phyloP scores from a whole-genome alignment of 805 yeast genomes.

The Grigorovia transvaalensis region DNA sequence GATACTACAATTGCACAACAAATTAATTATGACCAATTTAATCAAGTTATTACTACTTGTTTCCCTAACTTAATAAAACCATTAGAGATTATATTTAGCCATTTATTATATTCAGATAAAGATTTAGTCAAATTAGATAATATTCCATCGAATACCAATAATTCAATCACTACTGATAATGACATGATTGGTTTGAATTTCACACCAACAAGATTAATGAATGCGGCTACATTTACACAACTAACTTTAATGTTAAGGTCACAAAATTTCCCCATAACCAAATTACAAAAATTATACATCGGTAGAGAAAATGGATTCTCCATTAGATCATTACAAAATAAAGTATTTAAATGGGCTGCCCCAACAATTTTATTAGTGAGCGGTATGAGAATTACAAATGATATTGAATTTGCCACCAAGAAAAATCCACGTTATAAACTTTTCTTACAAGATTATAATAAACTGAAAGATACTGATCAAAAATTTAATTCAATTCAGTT shows the following conservation, averaged over 20 bases:
- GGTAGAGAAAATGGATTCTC: conserved; percentile 75
- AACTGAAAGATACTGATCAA: conserved; percentile 28
- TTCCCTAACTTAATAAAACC: conserved; percentile 39
- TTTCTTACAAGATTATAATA: conserved; percentile 42
- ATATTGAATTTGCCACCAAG: conserved; percentile 12
- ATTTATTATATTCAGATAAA: conserved; percentile 29
- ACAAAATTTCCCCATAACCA: conserved; percentile 17
- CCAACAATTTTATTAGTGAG: conserved; percentile 64
- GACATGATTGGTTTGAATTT: neutral
- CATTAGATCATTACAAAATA: conserved; percentile 74
- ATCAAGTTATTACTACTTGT: conserved; percentile 21
- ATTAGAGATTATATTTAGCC: conserved; percentile 35
- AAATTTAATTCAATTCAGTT: conserved; percentile 8
- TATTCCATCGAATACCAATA: too few relatives aligned
- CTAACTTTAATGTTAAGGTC: conserved; percentile 31
- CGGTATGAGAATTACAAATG: conserved; percentile 43
- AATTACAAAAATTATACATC: conserved; percentile 43
- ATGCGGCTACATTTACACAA: conserved; percentile 32
- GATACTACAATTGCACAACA: neutral
- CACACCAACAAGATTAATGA: conserved; percentile 11
- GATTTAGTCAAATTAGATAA: conserved; percentile 9
- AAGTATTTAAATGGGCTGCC: conserved; percentile 81
- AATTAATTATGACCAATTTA: conserved; percentile 29
- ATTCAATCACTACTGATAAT: conserved; percentile 1
- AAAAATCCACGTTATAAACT: conserved; percentile 35